Evolutionary conservation across 768 basidiomycete genomes (phyloP), one percentile per base, ranked within the genome.

Genomic region (Kwoniella sp.): DNA sequence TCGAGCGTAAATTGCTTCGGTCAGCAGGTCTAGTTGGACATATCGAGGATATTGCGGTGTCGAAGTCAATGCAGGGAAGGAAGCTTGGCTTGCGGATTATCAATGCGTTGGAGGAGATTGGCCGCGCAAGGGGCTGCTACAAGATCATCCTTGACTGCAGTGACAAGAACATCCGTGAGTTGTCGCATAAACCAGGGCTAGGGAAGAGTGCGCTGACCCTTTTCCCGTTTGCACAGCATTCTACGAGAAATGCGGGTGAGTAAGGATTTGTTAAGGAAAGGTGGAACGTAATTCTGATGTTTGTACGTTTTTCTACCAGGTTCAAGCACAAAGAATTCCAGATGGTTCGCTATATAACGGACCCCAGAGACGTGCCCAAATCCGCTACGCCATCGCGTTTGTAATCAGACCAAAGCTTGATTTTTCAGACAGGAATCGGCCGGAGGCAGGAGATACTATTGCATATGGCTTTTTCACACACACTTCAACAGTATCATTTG

Each of bases 121-220:
- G 78, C 89, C 93, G 85, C 82, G 79, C 67, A 81, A 83, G 65
- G 88, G 94, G 49, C 85, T 90, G 80, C 49, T 99, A 98, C 83
- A 99, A 99, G 88, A 93, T 93, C 17, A 98, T 99, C 71, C 82
- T 99, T 19, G 95, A 99, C 79, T 99, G 96, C 79, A 91, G 85
- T 76, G 87, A 91, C 65, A 83, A 84, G 58, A 99, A 99, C 71
- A 88, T 93, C 67, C 90, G 95, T 97, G 77, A 80, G 93, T 87
- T 5, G 12, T 2, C 21, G 36, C n/a, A 25, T 25, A 7, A 22
- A 21, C 33, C 22, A n/a, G n/a, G 40, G 17, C 17, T 44, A 15
- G 17, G 40, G 17, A 9, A 9, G 40, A 6, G 3, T 44, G 40
- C 33, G 33, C 40, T 44, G 40, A 44, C 17, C 30, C 61, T 27